Evolutionary conservation across 192 early-diverging fungal genomes (phyloP).

Genomic region (Dimargaris cristalligena): DNA sequence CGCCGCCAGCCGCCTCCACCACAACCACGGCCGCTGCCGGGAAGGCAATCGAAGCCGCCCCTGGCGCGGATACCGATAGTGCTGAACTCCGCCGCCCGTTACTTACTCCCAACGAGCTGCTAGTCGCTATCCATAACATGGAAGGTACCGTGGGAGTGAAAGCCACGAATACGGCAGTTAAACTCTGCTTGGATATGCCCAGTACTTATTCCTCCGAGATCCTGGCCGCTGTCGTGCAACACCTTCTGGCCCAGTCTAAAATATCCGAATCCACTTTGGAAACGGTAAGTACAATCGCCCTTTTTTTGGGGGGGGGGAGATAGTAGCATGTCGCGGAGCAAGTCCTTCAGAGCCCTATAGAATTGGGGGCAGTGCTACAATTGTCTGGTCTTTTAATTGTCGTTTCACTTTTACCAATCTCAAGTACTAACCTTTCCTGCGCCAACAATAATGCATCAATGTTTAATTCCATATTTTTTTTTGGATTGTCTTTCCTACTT

Average conservation of each 20-base stretch:
- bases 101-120: not conserved
- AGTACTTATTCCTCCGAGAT: not conserved
- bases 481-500: too few species aligned
- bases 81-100: not conserved
- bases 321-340: too few species aligned
- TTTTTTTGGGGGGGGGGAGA: too few species aligned
- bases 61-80: too few species aligned
- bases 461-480: too few species aligned
- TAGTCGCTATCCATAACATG: constrained; percentile 6
- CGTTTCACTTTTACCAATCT: too few species aligned
- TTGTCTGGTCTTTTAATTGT: too few species aligned
- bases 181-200: not conserved
- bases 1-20: not conserved
- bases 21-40: not conserved
- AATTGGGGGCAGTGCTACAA: too few species aligned
- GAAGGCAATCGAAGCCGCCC: not conserved
- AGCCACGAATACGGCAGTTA: not conserved
- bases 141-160: not conserved
- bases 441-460: too few species aligned
- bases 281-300: not conserved
- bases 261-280: not conserved
- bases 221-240: not conserved
- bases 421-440: too few species aligned
- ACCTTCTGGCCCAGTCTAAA: not conserved
- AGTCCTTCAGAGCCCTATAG: too few species aligned